Evolutionary conservation across 768 basidiomycete genomes (phyloP).

Genomic region (Tremella fuciformis): DNA sequence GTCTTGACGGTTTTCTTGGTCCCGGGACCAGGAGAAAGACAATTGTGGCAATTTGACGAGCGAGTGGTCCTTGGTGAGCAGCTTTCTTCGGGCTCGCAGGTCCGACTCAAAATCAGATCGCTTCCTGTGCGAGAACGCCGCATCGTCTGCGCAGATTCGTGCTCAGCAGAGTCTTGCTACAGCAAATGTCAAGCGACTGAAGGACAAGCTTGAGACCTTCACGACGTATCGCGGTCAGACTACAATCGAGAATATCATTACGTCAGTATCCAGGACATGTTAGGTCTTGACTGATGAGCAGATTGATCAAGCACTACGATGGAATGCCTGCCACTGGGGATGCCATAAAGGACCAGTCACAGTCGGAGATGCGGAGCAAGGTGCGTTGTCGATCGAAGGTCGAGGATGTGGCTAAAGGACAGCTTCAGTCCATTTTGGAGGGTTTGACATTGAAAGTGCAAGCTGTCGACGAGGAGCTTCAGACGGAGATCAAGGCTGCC

Average conservation of each 20-base stretch:
- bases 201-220: conserved; percentile 30
- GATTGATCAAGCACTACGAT: conserved; percentile 34
- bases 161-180: conserved; percentile 31
- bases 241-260: conserved; percentile 24
- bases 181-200: conserved; percentile 28
- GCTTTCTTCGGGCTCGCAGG: neutral
- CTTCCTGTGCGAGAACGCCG: conserved; percentile 29
- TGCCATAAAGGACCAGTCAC: conserved; percentile 14
- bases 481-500: conserved; percentile 17
- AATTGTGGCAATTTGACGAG: conserved; percentile 38
- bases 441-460: conserved; percentile 17
- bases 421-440: conserved; percentile 30
- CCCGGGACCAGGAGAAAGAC: conserved; percentile 23
- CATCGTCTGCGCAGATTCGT: conserved; percentile 30
- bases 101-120: conserved; percentile 31
- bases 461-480: conserved; percentile 21
- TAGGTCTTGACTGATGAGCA: conserved; percentile 6
- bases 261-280: conserved; percentile 4
- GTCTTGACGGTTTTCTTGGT: conserved; percentile 30
- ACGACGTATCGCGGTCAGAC: conserved; percentile 33
- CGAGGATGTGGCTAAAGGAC: conserved; percentile 1
- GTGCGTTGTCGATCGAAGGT: conserved; percentile 15
- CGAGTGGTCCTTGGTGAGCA: conserved; percentile 35
- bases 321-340: conserved; percentile 11
- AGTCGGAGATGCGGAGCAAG: conserved; percentile 33